Conservation (phyloP, 129 eudicot genomes). For the Logfia minima region DNA sequence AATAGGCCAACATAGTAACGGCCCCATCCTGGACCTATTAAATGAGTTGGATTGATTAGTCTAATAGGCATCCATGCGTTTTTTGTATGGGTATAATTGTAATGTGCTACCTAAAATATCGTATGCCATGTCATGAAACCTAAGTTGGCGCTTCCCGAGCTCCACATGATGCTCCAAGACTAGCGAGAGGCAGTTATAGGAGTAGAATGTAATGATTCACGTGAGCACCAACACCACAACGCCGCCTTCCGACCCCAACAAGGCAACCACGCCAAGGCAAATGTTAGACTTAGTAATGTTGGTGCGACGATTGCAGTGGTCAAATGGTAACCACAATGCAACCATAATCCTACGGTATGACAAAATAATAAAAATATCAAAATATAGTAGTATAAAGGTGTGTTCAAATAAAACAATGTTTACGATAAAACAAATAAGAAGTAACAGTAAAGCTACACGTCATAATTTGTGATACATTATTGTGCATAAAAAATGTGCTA, state of each 20-base stretch:
- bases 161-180: conserved; percentile 79
- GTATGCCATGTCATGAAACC: conserved; percentile 79
- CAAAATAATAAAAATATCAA: not conserved
- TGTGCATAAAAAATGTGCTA: too few relatives aligned
- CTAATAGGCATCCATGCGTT: not conserved
- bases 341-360: conserved; percentile 64
- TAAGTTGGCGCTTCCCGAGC: conserved; percentile 66
- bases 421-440: too few relatives aligned
- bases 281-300: conserved; percentile 71
- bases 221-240: conserved; percentile 44
- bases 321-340: conserved; percentile 85
- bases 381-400: too few relatives aligned
- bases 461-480: too few relatives aligned
- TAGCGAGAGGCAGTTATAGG: conserved; percentile 61
- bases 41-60: not conserved
- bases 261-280: conserved; percentile 53
- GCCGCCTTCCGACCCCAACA: conserved; percentile 74
- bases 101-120: conserved; percentile 61
- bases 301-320: conserved; percentile 92
- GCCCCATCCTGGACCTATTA: conserved; percentile 78
- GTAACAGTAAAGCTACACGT: too few relatives aligned
- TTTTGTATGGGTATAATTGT: not conserved
- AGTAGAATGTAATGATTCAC: conserved; percentile 68
- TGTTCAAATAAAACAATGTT: too few relatives aligned
- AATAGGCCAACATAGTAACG: conserved; percentile 77